These are phyloP conservation scores for Kwoniella sp. DNA, from an alignment of 768 basidiomycete species.

Conservation along the genomic window DNA sequence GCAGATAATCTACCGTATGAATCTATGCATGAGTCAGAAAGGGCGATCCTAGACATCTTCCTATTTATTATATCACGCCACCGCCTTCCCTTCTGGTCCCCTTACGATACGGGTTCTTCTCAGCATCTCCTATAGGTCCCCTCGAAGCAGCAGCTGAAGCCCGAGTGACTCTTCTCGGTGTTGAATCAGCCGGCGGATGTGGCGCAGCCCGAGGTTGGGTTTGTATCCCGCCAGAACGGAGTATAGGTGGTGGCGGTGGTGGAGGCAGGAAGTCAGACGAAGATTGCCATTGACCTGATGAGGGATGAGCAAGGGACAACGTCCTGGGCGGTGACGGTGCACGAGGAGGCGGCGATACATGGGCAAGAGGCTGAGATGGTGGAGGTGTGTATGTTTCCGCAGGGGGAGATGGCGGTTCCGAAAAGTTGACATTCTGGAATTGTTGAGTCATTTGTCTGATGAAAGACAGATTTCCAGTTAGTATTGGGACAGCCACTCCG, in stretches of 20 bases:
- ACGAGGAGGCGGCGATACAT: slow-evolving; percentile 6
- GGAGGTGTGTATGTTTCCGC: slow-evolving; percentile 5
- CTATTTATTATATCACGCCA: slow-evolving; percentile 36
- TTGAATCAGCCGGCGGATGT: slow-evolving; percentile 13
- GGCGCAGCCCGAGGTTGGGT: slow-evolving; percentile 23
- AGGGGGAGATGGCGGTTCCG: slow-evolving; percentile 7
- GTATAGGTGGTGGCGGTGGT: slow-evolving; percentile 48
- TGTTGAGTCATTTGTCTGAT: slow-evolving; percentile 29
- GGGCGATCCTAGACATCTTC: background rate
- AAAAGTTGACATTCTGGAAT: slow-evolving; percentile 21
- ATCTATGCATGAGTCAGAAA: background rate
- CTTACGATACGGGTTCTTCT: slow-evolving; percentile 47
- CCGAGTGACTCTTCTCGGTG: slow-evolving; percentile 44
- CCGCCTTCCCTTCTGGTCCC: slow-evolving; percentile 40
- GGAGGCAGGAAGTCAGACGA: slow-evolving; percentile 50
- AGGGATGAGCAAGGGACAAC: slow-evolving; percentile 47
- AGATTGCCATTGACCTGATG: slow-evolving; percentile 46
- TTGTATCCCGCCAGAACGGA: slow-evolving; percentile 40
- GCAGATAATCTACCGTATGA: background rate
- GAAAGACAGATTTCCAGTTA: background rate
- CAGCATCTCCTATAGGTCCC: slow-evolving; percentile 40
- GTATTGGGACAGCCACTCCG: background rate
- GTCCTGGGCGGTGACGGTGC: slow-evolving; percentile 17
- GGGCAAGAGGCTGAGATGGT: background rate
- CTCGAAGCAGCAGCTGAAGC: slow-evolving; percentile 30